These are phyloP conservation scores for Onygena corvina DNA, from an alignment of 2,329 filamentous ascomycete genomes.

Conservation along the genomic window DNA sequence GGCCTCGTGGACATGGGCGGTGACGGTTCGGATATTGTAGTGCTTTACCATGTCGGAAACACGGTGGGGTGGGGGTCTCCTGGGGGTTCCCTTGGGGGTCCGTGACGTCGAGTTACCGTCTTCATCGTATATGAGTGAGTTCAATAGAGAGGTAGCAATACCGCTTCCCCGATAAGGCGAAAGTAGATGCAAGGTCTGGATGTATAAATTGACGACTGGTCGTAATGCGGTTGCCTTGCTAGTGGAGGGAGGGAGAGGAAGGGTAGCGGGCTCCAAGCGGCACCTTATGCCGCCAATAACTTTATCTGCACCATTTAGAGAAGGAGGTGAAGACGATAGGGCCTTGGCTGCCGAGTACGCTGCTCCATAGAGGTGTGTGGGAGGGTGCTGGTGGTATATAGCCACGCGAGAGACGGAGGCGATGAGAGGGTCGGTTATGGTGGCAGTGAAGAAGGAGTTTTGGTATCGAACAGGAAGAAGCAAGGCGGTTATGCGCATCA, in stretches of 20 bases:
- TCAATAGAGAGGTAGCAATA: conserved; percentile 45
- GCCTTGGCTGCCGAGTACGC: conserved; percentile 10
- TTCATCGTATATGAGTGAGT: conserved; percentile 27
- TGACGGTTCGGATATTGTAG: conserved; percentile 42
- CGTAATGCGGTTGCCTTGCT: conserved; percentile 11
- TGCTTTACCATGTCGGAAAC: conserved; percentile 33
- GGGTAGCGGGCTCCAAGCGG: conserved; percentile 28
- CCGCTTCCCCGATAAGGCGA: conserved; percentile 48
- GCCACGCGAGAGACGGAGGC: conserved; percentile 48
- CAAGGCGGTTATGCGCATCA: conserved; percentile 46
- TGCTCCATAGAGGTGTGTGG: conserved; percentile 19
- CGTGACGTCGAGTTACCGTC: conserved; percentile 10
- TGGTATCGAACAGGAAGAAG: conserved; percentile 52
- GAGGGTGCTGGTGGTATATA: conserved; percentile 42
- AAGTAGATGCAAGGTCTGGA: conserved; percentile 48
- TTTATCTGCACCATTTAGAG: conserved; percentile 26
- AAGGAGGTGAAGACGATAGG: conserved; percentile 16
- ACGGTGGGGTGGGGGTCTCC: background rate
- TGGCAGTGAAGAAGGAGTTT: conserved; percentile 49
- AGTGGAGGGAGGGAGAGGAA: conserved; percentile 15
- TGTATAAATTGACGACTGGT: conserved; percentile 41
- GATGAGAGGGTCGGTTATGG: conserved; percentile 42
- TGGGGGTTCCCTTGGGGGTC: conserved; percentile 5
- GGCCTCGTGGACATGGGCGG: conserved; percentile 53
- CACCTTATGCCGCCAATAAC: conserved; percentile 40